Evolutionary conservation across 176 grass and related monocot species (phyloP), one percentile per base, ranked within the genome.

Genomic region (Carex littledalei): DNA sequence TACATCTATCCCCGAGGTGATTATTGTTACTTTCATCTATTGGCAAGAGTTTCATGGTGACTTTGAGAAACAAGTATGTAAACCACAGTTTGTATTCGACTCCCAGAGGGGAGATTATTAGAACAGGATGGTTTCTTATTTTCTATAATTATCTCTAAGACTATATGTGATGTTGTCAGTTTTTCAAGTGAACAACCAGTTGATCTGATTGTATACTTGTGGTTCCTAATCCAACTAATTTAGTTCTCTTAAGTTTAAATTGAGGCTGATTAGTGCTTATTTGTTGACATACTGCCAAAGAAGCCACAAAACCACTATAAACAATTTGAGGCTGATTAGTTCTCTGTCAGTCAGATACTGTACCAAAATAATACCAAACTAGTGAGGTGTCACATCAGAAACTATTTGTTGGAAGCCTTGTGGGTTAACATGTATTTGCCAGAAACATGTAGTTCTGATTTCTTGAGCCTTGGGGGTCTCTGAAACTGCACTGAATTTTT

Each of bases 1-100:
- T 71, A 98, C 93, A 88, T 92, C 96, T 59, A 91, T 95, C 84
- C 91, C 93, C 1, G 91, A 95, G 93, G 96, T 95, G 81, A 78
- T 85, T 92, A 68, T 84, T 80, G 39, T 67, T 83, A 31, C 47
- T 56, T 55, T 14, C 29, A 31, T 78, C 74, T 34, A 55, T 56
- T 78, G 50, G 22, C 18, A 71, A 78, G 55, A 15, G 24, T 78
- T 78, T 55, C 12, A 78, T 56, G 74, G 22, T 55, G 13, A 31
- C 24, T 34, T 78, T 78, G 74, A 56, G 24, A 78, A 76, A 18
- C 11, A 62, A 62, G 3, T 63, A 24, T 8, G 2, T 63, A 24
- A 63, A 22, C 60, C 8, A 9, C 18, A 63, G 60, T 63, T 63
- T 8, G 2, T 22, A 22, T 63, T 10, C 21, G 8, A 21, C 8